phyloP scores from a whole-genome alignment of 257 asterid species.

The Catharanthus roseus region DNA sequence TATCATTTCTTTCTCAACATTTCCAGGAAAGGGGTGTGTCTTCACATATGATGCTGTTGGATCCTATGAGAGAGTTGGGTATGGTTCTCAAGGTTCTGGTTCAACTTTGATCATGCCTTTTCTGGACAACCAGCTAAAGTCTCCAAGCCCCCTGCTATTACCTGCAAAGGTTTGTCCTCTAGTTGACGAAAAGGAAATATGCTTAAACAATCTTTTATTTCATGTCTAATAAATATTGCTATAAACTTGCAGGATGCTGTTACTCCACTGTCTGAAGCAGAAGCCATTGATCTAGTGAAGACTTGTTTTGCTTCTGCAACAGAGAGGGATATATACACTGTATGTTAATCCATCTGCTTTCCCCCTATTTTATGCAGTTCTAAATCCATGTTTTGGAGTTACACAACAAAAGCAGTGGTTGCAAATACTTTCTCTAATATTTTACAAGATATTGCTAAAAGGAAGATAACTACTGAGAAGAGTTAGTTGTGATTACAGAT shows the following conservation, averaged over 20 bases:
- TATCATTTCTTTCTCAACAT: not conserved
- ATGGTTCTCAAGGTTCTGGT: conserved; percentile 93
- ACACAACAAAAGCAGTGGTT: not conserved
- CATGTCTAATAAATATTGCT: not conserved
- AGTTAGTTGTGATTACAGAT: not conserved
- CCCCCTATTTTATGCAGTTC: not conserved
- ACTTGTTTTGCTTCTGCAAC: conserved; percentile 82
- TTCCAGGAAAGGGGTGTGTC: conserved; percentile 81
- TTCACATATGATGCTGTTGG: conserved; percentile 93
- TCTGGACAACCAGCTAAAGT: conserved; percentile 55
- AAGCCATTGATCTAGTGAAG: conserved; percentile 82
- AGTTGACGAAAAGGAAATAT: not conserved
- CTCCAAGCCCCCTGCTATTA: conserved; percentile 33
- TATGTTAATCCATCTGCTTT: conserved; percentile 26
- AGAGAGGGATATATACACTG: conserved; percentile 77
- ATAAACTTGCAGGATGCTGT: conserved; percentile 32
- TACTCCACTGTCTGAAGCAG: conserved; percentile 67
- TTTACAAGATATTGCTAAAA: not conserved
- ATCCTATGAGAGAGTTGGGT: conserved; percentile 91
- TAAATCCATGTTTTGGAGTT: not conserved
- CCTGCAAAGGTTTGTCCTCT: conserved; percentile 26
- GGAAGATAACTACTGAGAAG: not conserved
- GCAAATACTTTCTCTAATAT: not conserved
- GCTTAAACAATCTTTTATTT: not conserved
- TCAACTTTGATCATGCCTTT: conserved; percentile 85